phyloP scores from a whole-genome alignment of 2,329 filamentous ascomycete genomes.

The Ophiostoma sp. region DNA sequence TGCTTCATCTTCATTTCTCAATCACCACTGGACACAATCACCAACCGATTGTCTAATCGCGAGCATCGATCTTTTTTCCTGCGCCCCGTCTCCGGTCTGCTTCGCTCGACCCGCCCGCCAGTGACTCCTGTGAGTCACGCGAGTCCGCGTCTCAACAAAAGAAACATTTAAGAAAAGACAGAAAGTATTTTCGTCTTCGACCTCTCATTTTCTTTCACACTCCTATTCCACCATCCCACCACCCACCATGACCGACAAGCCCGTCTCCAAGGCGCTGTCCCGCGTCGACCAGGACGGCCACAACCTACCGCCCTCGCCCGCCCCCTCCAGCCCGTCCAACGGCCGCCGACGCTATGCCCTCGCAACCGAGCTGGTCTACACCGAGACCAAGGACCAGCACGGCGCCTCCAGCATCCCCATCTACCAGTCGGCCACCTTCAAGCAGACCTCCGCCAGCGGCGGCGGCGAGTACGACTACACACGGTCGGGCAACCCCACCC shows the following conservation, averaged over 20 bases:
- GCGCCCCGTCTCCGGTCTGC: neutral
- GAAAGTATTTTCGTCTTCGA: neutral
- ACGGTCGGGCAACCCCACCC: conserved; percentile 92
- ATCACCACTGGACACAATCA: neutral
- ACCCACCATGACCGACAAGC: conserved; percentile 37
- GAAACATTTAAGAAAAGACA: neutral
- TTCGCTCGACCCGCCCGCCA: neutral
- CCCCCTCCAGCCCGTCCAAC: conserved; percentile 84
- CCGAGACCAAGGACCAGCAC: conserved; percentile 94
- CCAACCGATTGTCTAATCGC: neutral
- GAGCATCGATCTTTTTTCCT: conserved; percentile 5
- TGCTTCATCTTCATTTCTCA: neutral
- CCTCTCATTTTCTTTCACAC: neutral
- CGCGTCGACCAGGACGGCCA: conserved; percentile 79
- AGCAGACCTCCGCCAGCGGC: conserved; percentile 77
- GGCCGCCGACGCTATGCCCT: conserved; percentile 84
- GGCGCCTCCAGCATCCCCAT: conserved; percentile 95
- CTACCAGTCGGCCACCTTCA: conserved; percentile 98
- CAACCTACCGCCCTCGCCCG: conserved; percentile 84
- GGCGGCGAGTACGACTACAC: conserved; percentile 98
- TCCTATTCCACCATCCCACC: neutral
- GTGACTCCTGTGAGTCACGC: conserved; percentile 15
- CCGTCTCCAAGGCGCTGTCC: conserved; percentile 53
- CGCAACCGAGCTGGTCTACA: conserved; percentile 95
- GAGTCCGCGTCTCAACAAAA: neutral